Evolutionary conservation across 768 basidiomycete genomes (phyloP).

Genomic region (Lyophyllum shimeji): DNA sequence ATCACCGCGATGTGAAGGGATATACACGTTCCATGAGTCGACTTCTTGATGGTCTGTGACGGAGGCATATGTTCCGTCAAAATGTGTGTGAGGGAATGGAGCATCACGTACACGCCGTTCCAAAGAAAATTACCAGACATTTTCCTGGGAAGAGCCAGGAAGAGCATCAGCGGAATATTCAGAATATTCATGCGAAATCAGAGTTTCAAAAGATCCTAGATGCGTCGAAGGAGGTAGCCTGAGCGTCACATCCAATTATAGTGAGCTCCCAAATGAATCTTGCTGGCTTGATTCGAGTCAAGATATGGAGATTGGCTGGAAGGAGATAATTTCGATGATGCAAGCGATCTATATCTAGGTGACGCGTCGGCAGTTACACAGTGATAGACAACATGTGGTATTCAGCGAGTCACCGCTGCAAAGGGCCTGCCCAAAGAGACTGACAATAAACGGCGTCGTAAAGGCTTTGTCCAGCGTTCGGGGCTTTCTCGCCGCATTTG

Average conservation of each 20-base stretch:
- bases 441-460: too few relatives aligned
- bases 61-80: neutral
- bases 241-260: neutral
- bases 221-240: neutral
- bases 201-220: neutral
- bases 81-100: neutral
- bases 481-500: too few relatives aligned
- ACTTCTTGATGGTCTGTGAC: neutral
- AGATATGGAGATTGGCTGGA: neutral
- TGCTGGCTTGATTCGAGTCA: neutral
- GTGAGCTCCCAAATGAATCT: neutral
- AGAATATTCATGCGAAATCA: neutral
- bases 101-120: neutral
- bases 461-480: too few relatives aligned
- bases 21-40: neutral
- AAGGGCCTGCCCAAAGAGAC: too few relatives aligned
- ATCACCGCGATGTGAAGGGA: neutral
- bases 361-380: too few relatives aligned
- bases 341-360: too few relatives aligned
- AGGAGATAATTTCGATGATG: neutral
- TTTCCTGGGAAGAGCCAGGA: neutral
- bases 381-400: too few relatives aligned
- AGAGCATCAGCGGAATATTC: neutral
- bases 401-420: too few relatives aligned
- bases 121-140: neutral